Evolutionary conservation across 2,329 filamentous ascomycete species (phyloP), one percentile per base, ranked within the genome.

Genomic region (Endocalyx cinctus): DNA sequence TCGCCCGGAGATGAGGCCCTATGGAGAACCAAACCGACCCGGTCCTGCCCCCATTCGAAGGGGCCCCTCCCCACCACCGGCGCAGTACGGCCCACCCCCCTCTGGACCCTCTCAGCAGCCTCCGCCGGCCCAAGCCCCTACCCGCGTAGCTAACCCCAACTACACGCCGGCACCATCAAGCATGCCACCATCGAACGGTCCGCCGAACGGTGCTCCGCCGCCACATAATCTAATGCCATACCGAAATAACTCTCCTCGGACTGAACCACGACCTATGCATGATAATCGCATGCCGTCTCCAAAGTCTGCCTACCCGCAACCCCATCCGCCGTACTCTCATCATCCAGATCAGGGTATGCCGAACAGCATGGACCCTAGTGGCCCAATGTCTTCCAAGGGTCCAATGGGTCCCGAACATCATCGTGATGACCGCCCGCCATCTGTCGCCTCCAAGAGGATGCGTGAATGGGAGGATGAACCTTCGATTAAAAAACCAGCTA

Each of bases 381-480:
- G 81, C 43, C 73, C 82, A 18, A 75, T 78, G 22, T 79, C 77
- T 38, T 63, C 65, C 15, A 66, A 67, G 33, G 63, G 64, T 4
- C 50, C 63, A 2, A 64, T 70, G 37, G 77, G 82, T 28, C 80
- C 82, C 29, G 83, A 90, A 52, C 70, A 76, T 39, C 82, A 72
- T 34, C 66, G 76, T 39, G 74, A 77, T 41, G 84, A 94, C 35
- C 77, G 88, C n/a, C 86, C 88, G 13, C 64, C 82, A 1, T 94
- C 87, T 23, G 84, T 86, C 10, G 77, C 76, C 4, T 79, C 83
- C 37, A 98, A 98, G 72, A 79, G 92, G 37, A 74, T 81, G 58
- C 82, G 89, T 30, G 92, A 97, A 53, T 96, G 92, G 89, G 92
- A 97, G 47, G 84, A 90, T 22, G 87, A 94, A 22, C 67, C 77